phyloP scores from a whole-genome alignment of 108 stramenopile genomes.

The Fragilaria crotonensis region DNA sequence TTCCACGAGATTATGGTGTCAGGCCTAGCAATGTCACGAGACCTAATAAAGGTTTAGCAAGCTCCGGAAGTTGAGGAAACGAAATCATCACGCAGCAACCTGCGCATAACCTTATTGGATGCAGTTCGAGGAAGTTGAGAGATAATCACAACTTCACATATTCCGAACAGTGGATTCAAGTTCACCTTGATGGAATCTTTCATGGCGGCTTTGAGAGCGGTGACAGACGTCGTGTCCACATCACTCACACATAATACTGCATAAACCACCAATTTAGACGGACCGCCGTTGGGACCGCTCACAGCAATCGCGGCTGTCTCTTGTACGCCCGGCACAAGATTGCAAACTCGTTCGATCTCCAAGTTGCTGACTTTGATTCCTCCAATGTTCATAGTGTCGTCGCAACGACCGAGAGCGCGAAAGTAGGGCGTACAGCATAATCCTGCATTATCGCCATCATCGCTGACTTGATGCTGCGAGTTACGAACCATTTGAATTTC shows the following conservation, averaged over 20 bases:
- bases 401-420: slow-evolving; percentile 29
- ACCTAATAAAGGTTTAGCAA: no score
- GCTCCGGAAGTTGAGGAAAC: no score
- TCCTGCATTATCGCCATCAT: not conserved
- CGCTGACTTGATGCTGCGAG: slow-evolving; percentile 14
- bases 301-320: slow-evolving; percentile 38
- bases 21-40: no score
- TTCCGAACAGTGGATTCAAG: slow-evolving; percentile 28
- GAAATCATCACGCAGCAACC: slow-evolving; percentile 20
- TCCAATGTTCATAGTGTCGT: slow-evolving; percentile 37
- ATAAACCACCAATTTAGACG: slow-evolving; percentile 21
- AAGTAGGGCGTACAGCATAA: slow-evolving; percentile 12
- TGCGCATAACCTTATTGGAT: slow-evolving; percentile 31
- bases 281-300: slow-evolving; percentile 19
- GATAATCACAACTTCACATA: slow-evolving; percentile 19
- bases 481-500: slow-evolving; percentile 18
- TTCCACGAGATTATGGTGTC: no score
- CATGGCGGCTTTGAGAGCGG: slow-evolving; percentile 7
- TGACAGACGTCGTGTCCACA: not conserved
- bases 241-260: no score
- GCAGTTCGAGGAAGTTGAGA: slow-evolving; percentile 21
- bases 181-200: slow-evolving; percentile 22
- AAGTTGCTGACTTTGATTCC: slow-evolving; percentile 29
- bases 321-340: slow-evolving; percentile 14
- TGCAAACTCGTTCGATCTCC: slow-evolving; percentile 33